Base-by-base conservation (phyloP, 768 basidiomycete species). In the Jaapia argillacea region DNA sequence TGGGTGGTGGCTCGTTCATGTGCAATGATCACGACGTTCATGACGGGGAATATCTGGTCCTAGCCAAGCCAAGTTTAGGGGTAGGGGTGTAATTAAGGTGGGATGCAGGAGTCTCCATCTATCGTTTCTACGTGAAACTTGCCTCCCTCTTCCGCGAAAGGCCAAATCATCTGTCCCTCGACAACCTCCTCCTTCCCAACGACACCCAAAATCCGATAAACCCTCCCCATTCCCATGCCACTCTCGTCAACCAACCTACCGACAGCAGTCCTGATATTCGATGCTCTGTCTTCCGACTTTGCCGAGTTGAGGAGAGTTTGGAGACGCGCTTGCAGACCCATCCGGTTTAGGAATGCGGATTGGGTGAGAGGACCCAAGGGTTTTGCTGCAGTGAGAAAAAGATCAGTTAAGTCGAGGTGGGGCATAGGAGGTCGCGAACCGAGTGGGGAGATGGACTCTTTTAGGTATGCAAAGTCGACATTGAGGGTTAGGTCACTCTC, bases 401-500 rank as follows among this genome's bases (percentile, higher is more conserved):
- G 22, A 13, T 13, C 23, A 37, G 35, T 21, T 33, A 7, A 14
- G 21, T 23, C 16, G 28, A 28, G 37, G 33, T 18, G 36, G 36
- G 33, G 42, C 49, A 23, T 43, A 20, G 23, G 42, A 45, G 25
- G 14, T 25, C 18, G 58, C 74, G 22, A 46, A 86, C 88, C 85
- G 3, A 77, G 62, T 43, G 74, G 78, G 1, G 59, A 57, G 48
- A 91, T 67, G 0, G 87, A 80, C 63, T 96, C 90, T 55, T 74
- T 72, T 37, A 98, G 69, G 58, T 86, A 88, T 0, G 80, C 76
- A 62, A 98, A 98, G 63, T 99, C 93, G 39, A 99, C 94, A 55
- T 98, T 96, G n/a, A 85, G 81, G 0, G 96, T 99, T 38, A 98
- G 64, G 60, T 99, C 96, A 33, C 86, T 84, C 33, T 85, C 72